Evolutionary conservation across 192 early-diverging fungal species (phyloP), one percentile per base, ranked within the genome.

Genomic region (Linderina pennispora): DNA sequence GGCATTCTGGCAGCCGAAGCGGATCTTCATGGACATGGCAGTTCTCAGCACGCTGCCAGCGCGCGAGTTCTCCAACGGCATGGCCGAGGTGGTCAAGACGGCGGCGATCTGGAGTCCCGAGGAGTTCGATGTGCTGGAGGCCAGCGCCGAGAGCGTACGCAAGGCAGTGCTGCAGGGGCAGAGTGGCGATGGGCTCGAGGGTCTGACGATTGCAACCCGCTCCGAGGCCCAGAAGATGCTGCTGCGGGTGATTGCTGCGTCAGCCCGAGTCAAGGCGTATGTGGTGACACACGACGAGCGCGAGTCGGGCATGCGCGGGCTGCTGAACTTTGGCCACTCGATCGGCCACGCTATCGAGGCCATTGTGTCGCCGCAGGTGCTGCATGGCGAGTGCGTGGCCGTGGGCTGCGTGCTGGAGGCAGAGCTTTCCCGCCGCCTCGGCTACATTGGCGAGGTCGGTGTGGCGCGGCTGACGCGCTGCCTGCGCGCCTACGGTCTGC

Each of bases 1-100:
- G 11, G 84, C 92, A 14, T 96, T 99, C 79, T 94, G 92, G 81
- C 94, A 99, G 62, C 96, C 96, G 5, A 68, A 81, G 58, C 83
- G 86, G 20, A 92, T 93, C 31, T 99, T 83, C 58, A 94, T 97
- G 63, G 94, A 99, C 70, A 64, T 92, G 34, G 57, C 75, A 4
- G 89, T 90, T 47, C 71, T 99, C 19, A 69, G 79, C 43, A 94
- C 89, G 8, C 70, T 97, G 37, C 94, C 96, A 1, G 78, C 78
- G 21, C 83, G 96, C 51, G 89, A 96, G 65, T 95, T 96, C 66
- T 77, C 86, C 6, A 97, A 97, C 62, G 96, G 92, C 8, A 88
- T 99, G 85, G 96, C 91, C 4, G 96, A 99, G 67, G 85, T 99
- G 9, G 87, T 99, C 58, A 97, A 98, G 77, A 97, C 94, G 1